phyloP scores from a whole-genome alignment of 192 early-diverging fungal genomes.

The Coemansia sp. region DNA sequence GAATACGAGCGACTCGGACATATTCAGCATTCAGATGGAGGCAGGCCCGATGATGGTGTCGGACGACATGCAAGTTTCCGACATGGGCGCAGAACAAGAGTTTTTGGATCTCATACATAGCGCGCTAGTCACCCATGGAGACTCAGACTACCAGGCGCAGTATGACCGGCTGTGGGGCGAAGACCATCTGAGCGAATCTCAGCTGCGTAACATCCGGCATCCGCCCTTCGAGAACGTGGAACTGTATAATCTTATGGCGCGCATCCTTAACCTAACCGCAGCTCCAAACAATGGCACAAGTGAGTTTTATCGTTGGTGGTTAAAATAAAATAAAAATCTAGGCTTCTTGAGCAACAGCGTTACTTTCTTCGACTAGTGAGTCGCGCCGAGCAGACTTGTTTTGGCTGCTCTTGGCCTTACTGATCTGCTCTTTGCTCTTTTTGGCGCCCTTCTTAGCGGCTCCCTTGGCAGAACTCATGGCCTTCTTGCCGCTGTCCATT shows the following conservation, averaged over 20 bases:
- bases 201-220: constrained; percentile 31
- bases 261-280: not conserved
- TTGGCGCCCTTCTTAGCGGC: constrained; percentile 24
- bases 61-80: constrained; percentile 30
- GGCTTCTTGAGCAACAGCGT: not conserved
- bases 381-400: constrained; percentile 7
- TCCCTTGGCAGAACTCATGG: constrained; percentile 14
- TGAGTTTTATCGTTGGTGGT: no score
- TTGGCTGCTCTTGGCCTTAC: constrained; percentile 12
- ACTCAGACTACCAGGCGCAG: constrained; percentile 18
- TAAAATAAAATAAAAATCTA: no score
- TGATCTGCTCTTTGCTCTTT: constrained; percentile 23
- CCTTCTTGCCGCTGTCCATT: constrained; percentile 19
- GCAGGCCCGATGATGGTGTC: not conserved
- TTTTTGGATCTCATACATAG: constrained; percentile 37
- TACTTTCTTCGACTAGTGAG: constrained; percentile 6
- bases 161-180: constrained; percentile 44
- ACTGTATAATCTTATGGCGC: constrained; percentile 64
- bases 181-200: not conserved
- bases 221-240: constrained; percentile 70
- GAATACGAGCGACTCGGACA: constrained; percentile 7
- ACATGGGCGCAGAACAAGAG: constrained; percentile 43
- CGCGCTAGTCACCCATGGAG: constrained; percentile 14
- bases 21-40: constrained; percentile 5
- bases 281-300: no score